Evolutionary conservation across 768 basidiomycete species (phyloP), one percentile per base, ranked within the genome.

Genomic region (Omphalotus guepiniiformis): DNA sequence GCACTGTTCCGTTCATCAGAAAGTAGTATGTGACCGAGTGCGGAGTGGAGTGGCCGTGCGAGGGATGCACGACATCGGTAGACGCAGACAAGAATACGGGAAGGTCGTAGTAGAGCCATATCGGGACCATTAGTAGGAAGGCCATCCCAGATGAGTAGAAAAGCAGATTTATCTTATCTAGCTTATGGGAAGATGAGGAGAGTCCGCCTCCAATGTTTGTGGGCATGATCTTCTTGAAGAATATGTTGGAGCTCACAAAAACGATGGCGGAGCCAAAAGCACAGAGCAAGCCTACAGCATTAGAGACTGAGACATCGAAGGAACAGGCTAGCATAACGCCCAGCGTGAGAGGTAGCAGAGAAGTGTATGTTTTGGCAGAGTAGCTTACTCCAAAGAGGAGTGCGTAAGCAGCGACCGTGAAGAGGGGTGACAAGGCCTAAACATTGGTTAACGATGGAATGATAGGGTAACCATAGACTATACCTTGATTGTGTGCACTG

Each of bases 401-500:
- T 4, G 93, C 93, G 62, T 99, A 99, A 0, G 95, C 93, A 6
- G 88, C 83, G 21, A 99, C 96, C 2, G 96, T 99, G 72, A 98
- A 97, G 22, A 98, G 74, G 0, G 96, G 96, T 0, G 96, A 97
- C 35, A 98, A 71, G 0, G 96, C 96, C 96, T 98, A 55, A 46
- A 8, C 15, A 4, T 29, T 22, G 19, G 15, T 32, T 32, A 22
- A 45, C 16, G 32, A 6, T 9, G 23, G n/a, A 21, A 5, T 12
- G 21, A 25, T 25, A 28, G 26, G 25, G 2, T 16, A 29, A 15
- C 3, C 12, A 38, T 25, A 7, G 28, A 19, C 63, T 76, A 56
- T 58, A 95, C 95, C 84, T 99, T 99, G 68, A 98, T 97, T 39
- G 95, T 98, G 64, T 99, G 96, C 12, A 97, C 93, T 0, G 96